These are phyloP conservation scores for Phlebiopsis flavidoalba DNA, from an alignment of 768 basidiomycete species.

Conservation along the genomic window DNA sequence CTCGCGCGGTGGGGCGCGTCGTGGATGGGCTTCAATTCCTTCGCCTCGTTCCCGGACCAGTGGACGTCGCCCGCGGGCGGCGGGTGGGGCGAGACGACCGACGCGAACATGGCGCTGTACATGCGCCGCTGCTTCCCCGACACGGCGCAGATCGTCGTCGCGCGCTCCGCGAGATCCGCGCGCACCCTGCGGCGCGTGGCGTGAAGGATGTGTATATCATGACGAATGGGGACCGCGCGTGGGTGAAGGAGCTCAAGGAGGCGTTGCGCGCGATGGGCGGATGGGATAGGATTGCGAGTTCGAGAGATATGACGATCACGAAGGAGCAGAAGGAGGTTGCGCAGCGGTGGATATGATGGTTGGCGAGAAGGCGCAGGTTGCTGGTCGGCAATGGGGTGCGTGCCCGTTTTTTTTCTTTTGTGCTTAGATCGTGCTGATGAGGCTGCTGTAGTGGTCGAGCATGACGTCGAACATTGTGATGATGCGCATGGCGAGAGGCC, in stretches of 20 bases:
- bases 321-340: conserved; percentile 38
- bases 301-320: conserved; percentile 34
- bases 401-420: neutral
- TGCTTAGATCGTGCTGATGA: neutral
- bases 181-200: conserved; percentile 12
- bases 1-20: conserved; percentile 28
- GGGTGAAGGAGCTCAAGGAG: conserved; percentile 34
- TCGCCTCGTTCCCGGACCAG: conserved; percentile 36
- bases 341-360: conserved; percentile 50
- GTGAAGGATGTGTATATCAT: conserved; percentile 40
- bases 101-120: conserved; percentile 23
- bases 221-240: conserved; percentile 38
- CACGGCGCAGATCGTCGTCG: conserved; percentile 35
- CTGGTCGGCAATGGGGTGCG: conserved; percentile 50
- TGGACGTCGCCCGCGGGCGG: conserved; percentile 25
- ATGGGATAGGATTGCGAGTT: conserved; percentile 37
- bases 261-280: conserved; percentile 25
- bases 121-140: conserved; percentile 38
- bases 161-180: conserved; percentile 30
- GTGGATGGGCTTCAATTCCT: conserved; percentile 40
- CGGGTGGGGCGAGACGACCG: conserved; percentile 17
- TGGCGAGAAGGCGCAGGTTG: conserved; percentile 38
- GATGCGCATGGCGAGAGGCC: conserved; percentile 34
- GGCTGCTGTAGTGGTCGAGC: conserved; percentile 36
- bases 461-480: conserved; percentile 43